Conservation (phyloP, 2,329 filamentous ascomycete species). For the Arthrinium phaeospermum region DNA sequence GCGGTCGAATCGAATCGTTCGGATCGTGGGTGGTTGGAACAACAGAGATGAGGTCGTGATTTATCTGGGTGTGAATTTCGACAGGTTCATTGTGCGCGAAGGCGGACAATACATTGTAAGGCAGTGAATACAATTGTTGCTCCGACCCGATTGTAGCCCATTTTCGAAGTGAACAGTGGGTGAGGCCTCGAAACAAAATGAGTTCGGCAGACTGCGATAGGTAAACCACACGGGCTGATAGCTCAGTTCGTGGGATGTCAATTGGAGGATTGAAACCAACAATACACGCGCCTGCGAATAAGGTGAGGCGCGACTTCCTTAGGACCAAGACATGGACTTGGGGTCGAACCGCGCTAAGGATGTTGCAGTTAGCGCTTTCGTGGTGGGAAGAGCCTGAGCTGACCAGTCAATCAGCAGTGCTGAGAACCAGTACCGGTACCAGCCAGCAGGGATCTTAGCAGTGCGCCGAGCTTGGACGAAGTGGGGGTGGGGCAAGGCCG, state of each 20-base stretch:
- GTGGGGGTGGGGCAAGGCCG: neutral
- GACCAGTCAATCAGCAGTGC: neutral
- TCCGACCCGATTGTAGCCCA: neutral
- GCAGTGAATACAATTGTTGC: neutral
- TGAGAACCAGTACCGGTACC: neutral
- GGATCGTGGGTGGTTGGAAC: neutral
- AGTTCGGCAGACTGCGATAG: neutral
- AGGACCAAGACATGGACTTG: neutral
- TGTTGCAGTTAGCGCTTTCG: neutral
- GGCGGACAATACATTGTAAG: conserved; percentile 8
- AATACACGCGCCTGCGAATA: conserved; percentile 5
- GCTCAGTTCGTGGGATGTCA: neutral
- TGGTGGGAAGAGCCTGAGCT: neutral
- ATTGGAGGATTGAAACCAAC: neutral
- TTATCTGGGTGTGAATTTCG: neutral
- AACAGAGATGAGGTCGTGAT: neutral
- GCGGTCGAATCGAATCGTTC: neutral
- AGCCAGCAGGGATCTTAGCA: neutral
- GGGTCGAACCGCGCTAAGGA: neutral
- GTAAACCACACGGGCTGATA: neutral
- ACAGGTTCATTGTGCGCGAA: conserved; percentile 8
- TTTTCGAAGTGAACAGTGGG: neutral
- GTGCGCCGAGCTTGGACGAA: neutral
- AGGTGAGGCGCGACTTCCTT: conserved; percentile 4
- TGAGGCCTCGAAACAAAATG: neutral